phyloP scores from a whole-genome alignment of 2,329 filamentous ascomycete species.

The Colletotrichum incanum region DNA sequence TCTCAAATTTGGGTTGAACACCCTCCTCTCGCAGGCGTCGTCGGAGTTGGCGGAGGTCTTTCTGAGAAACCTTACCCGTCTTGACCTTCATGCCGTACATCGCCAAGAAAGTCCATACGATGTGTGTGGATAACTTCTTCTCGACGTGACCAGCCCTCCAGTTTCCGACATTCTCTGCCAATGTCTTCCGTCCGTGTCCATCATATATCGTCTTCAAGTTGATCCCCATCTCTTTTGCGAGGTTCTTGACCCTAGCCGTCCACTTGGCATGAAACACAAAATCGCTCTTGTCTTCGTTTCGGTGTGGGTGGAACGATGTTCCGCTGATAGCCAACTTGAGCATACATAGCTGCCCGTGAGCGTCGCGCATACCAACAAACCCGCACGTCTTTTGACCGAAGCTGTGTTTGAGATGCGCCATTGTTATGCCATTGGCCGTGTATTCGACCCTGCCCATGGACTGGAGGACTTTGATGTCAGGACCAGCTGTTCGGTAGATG shows the following conservation, averaged over 20 bases:
- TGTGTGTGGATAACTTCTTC: slow-evolving; percentile 57
- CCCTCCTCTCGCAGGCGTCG: neutral
- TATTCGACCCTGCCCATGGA: fast-evolving
- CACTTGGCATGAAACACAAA: slow-evolving; percentile 52
- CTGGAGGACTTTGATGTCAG: neutral
- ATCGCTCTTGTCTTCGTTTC: neutral
- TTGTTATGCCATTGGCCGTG: fast-evolving
- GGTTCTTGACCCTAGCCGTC: slow-evolving; percentile 49
- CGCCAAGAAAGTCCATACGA: slow-evolving; percentile 49
- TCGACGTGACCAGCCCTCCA: slow-evolving; percentile 56
- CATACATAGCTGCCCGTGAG: fast-evolving
- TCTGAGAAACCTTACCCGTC: fast-evolving
- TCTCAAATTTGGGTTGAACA: neutral
- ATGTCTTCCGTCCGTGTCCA: slow-evolving; percentile 1
- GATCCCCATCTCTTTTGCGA: slow-evolving; percentile 51
- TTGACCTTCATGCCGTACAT: neutral
- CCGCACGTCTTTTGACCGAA: slow-evolving; percentile 14
- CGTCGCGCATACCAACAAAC: neutral
- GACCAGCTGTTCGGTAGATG: neutral
- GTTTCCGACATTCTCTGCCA: slow-evolving; percentile 8
- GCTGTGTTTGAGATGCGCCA: neutral
- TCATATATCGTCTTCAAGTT: slow-evolving; percentile 52
- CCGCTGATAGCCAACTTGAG: slow-evolving; percentile 5
- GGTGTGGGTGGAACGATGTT: fast-evolving
- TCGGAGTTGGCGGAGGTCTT: neutral